Evolutionary conservation across 148 eudicot genomes (phyloP).

Genomic region (Rhododendron mucronatum): DNA sequence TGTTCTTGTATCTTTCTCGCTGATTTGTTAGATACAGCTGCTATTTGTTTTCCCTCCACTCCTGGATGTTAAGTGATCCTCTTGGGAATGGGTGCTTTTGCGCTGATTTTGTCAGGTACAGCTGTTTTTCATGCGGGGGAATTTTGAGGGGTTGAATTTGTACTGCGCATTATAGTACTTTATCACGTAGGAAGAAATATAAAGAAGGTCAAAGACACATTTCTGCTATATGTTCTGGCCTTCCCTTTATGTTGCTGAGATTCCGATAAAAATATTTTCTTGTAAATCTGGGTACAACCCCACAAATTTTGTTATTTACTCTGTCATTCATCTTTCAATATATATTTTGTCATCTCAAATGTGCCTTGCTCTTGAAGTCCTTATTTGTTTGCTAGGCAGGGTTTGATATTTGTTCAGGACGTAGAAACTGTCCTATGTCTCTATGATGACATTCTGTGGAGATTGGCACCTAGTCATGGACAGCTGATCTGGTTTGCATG

Average conservation of each 20-base stretch:
- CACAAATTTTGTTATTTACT: not conserved
- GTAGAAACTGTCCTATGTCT: not conserved
- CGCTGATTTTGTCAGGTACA: not conserved
- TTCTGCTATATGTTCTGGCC: not conserved
- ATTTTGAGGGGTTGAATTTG: not conserved
- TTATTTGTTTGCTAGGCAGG: constrained; percentile 20
- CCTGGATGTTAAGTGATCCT: not conserved
- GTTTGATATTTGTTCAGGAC: constrained; percentile 18
- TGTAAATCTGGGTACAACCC: not conserved
- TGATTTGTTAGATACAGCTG: not conserved
- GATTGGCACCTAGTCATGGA: constrained; percentile 33
- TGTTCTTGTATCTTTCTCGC: not conserved
- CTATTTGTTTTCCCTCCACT: not conserved
- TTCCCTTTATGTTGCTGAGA: not conserved
- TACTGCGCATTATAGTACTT: not conserved
- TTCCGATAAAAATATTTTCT: not conserved
- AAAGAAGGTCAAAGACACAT: not conserved
- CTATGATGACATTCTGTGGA: constrained; percentile 7
- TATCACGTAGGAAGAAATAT: not conserved
- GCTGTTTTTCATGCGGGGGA: not conserved
- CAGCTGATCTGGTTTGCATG: constrained; percentile 17
- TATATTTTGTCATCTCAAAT: not conserved
- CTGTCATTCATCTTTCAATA: not conserved
- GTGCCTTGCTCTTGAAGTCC: constrained; percentile 11
- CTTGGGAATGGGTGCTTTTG: not conserved